Evolutionary conservation across 1,284 basidiomycete genomes (phyloP).

Genomic region (Ganoderma lucidum): DNA sequence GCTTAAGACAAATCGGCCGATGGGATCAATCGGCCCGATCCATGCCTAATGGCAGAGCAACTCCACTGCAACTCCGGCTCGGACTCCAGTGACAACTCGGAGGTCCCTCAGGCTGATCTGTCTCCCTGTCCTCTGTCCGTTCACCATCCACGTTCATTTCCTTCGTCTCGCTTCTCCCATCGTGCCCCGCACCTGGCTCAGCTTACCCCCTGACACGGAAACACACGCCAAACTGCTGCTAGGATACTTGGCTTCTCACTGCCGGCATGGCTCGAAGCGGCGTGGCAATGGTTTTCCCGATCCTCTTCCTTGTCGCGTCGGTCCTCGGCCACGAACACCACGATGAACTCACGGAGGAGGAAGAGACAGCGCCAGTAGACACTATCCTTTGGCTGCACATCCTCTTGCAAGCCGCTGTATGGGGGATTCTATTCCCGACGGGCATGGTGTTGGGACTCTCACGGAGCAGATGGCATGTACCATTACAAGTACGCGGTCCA

Average conservation of each 20-base stretch:
- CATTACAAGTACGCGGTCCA: slow-evolving; percentile 66
- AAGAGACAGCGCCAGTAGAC: slow-evolving; percentile 75
- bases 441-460: slow-evolving; percentile 90
- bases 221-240: background rate
- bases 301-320: slow-evolving; percentile 29
- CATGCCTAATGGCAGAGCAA: background rate
- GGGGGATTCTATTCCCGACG: slow-evolving; percentile 85
- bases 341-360: slow-evolving; percentile 68
- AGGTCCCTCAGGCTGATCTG: no score
- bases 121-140: background rate
- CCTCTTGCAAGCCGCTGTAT: slow-evolving; percentile 74
- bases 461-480: slow-evolving; percentile 86
- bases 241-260: background rate
- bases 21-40: background rate
- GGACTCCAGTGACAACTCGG: background rate
- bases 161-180: background rate
- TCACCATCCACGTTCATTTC: background rate
- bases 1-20: background rate
- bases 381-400: slow-evolving; percentile 85
- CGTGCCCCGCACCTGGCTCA: background rate
- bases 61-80: no score
- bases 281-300: slow-evolving; percentile 18
- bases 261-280: slow-evolving; percentile 22
- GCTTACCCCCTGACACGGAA: background rate
- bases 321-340: slow-evolving; percentile 65